Conservation (phyloP, 306 rosid species). For the Quercus mongolica region DNA sequence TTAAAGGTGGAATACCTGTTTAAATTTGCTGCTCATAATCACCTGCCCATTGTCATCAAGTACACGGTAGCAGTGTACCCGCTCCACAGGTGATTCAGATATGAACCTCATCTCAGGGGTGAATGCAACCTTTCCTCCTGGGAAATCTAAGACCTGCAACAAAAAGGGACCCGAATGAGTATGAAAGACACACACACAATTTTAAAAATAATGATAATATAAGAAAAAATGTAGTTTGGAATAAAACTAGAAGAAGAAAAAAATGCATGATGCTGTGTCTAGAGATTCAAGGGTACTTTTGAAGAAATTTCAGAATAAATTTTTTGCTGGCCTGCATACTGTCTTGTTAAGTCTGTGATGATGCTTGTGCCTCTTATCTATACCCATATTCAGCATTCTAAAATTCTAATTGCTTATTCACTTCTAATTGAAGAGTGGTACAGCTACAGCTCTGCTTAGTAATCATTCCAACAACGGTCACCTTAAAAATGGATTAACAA, state of each 20-base stretch:
- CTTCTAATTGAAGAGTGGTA: not conserved
- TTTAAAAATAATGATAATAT: too few relatives aligned
- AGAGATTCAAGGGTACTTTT: not conserved
- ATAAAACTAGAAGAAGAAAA: not conserved
- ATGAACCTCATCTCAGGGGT: slow-evolving; percentile 55
- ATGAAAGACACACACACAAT: too few relatives aligned
- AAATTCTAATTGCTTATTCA: not conserved
- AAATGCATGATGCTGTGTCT: not conserved
- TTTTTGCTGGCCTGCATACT: not conserved
- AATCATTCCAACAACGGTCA: not conserved
- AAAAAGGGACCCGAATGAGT: not conserved
- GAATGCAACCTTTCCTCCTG: slow-evolving; percentile 67
- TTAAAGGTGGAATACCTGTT: slow-evolving; percentile 42
- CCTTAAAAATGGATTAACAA: not conserved
- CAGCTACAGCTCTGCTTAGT: not conserved
- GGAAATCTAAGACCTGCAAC: slow-evolving; percentile 57
- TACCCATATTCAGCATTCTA: not conserved
- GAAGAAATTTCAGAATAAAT: not conserved
- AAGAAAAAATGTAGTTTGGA: not conserved
- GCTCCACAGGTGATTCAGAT: slow-evolving; percentile 46
- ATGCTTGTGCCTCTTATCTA: too few relatives aligned
- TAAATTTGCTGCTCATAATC: slow-evolving; percentile 30
- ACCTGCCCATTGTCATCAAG: slow-evolving; percentile 66
- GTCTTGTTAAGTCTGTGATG: not conserved
- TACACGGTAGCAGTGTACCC: slow-evolving; percentile 66